Percentiles rank a stretch among this genome's conserved stretches.
These are phyloP conservation scores for Dendrobium chrysotoxum DNA, from an alignment of 106 monocot genomes.

Conservation along the genomic window DNA sequence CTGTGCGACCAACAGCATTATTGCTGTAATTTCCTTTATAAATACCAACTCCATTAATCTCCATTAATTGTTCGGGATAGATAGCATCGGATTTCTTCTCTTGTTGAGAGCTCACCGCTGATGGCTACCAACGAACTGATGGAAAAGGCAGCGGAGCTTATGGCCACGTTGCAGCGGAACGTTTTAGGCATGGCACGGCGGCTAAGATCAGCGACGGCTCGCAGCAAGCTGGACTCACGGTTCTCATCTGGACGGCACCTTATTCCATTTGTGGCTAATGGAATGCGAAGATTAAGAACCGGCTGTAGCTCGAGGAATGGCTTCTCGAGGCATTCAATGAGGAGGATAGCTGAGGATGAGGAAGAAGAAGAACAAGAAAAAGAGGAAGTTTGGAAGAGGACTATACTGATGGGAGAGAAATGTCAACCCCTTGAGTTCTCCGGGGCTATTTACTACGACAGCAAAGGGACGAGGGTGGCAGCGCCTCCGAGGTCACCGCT, in stretches of 20 bases:
- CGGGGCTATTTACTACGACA: constrained; percentile 9
- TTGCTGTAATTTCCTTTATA: too few species aligned
- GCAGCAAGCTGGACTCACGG: neutral
- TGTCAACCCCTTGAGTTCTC: constrained; percentile 16
- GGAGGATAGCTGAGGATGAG: neutral
- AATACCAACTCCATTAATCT: too few species aligned
- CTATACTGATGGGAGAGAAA: constrained; percentile 17
- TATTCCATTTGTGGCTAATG: neutral
- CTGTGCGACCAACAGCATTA: too few species aligned
- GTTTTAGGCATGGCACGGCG: neutral
- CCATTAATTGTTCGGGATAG: too few species aligned
- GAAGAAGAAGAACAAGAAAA: neutral
- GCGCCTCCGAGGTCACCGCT: neutral
- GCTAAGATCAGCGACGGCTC: neutral
- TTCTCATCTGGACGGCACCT: neutral
- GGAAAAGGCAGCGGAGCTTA: neutral
- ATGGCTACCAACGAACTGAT: neutral
- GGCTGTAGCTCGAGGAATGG: neutral
- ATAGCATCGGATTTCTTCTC: too few species aligned
- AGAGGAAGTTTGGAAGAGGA: constrained; percentile 4
- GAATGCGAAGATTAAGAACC: neutral
- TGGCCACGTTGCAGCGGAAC: neutral
- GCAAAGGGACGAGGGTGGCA: neutral
- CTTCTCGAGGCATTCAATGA: neutral
- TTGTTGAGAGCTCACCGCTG: neutral